Evolutionary conservation across 2,329 filamentous ascomycete species (phyloP).

Genomic region (Xylariales sp.): DNA sequence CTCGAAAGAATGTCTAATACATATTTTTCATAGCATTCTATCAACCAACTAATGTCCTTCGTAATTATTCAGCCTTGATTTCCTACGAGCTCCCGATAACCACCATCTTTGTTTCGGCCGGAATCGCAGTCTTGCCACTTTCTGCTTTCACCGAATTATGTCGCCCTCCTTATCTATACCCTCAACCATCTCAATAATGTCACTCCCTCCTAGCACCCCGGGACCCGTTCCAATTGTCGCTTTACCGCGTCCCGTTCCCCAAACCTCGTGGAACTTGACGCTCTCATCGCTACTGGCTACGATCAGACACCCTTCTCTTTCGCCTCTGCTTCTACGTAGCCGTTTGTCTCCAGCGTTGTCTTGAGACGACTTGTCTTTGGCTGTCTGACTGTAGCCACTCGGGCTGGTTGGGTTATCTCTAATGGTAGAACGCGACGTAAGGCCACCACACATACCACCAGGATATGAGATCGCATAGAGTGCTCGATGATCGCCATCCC

Average conservation of each 20-base stretch:
- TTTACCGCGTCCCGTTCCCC: conserved; percentile 59
- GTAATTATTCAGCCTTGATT: too few relatives aligned
- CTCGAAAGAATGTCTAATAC: too few relatives aligned
- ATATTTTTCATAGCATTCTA: too few relatives aligned
- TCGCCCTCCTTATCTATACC: conserved; percentile 73
- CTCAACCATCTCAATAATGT: conserved; percentile 78
- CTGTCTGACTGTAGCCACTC: too few relatives aligned
- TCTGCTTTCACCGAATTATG: conserved; percentile 62
- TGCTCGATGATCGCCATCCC: conserved; percentile 73
- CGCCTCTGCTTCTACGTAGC: conserved; percentile 43
- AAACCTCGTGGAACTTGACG: conserved; percentile 94
- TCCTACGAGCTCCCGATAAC: too few relatives aligned
- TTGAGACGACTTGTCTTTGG: conserved; percentile 42
- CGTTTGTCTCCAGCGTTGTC: conserved; percentile 25
- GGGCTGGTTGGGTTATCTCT: too few relatives aligned
- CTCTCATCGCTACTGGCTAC: conserved; percentile 89
- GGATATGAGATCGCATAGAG: conserved; percentile 88
- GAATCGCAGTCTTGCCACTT: too few relatives aligned
- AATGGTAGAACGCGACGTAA: too few relatives aligned
- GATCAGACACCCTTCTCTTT: conserved; percentile 77
- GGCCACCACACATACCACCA: conserved; percentile 35
- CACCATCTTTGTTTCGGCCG: too few relatives aligned
- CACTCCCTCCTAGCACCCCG: conserved; percentile 73
- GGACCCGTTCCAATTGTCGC: conserved; percentile 43
- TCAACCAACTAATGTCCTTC: too few relatives aligned